phyloP scores from a whole-genome alignment of 768 basidiomycete species.

The Mycena capillaripes region DNA sequence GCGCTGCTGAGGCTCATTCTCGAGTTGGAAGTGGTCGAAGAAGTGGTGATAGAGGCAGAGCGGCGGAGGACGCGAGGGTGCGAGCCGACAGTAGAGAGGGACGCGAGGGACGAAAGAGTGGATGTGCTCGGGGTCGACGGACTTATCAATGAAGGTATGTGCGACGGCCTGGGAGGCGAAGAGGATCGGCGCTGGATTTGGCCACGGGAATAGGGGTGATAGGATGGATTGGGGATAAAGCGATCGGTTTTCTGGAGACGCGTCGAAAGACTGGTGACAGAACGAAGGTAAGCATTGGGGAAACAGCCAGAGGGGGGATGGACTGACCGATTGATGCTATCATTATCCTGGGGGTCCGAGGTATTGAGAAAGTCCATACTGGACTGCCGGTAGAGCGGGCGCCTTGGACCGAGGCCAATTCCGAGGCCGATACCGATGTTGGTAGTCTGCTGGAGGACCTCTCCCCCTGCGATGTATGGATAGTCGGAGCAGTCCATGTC shows the following conservation, averaged over 20 bases:
- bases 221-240: slow-evolving; percentile 60
- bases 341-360: slow-evolving; percentile 62
- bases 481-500: slow-evolving; percentile 39
- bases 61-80: slow-evolving; percentile 58
- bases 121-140: slow-evolving; percentile 77
- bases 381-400: slow-evolving; percentile 83
- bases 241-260: slow-evolving; percentile 77
- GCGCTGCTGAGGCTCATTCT: slow-evolving; percentile 53
- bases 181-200: slow-evolving; percentile 54
- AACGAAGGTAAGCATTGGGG: slow-evolving; percentile 31
- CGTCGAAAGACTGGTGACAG: slow-evolving; percentile 66
- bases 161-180: slow-evolving; percentile 55
- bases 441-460: slow-evolving; percentile 62
- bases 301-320: slow-evolving; percentile 24
- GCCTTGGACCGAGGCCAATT: slow-evolving; percentile 49
- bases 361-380: slow-evolving; percentile 89
- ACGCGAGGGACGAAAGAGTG: slow-evolving; percentile 60
- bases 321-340: slow-evolving; percentile 74
- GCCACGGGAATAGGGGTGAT: slow-evolving; percentile 72
- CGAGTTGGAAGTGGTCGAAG: slow-evolving; percentile 55
- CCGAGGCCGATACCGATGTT: slow-evolving; percentile 57
- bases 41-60: slow-evolving; percentile 60
- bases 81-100: slow-evolving; percentile 52
- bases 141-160: slow-evolving; percentile 60
- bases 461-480: slow-evolving; percentile 48